A percentile compares a stretch with the other conserved stretches of the same genome.
Conservation (phyloP, 352 stramenopile species). For the Globisporangium emineosum region DNA sequence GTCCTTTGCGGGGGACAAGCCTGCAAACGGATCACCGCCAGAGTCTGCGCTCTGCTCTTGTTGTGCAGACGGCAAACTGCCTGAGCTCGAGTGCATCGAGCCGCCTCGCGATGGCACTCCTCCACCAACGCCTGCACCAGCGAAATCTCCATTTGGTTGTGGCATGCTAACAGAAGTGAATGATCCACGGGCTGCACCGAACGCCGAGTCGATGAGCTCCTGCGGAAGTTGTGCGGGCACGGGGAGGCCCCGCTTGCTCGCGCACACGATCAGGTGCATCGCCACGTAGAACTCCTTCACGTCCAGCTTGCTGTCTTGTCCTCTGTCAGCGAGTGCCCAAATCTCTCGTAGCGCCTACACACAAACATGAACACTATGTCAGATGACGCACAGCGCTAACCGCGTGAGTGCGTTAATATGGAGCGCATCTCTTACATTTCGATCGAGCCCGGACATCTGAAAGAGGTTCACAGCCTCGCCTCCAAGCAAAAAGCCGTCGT, state of each 20-base stretch:
- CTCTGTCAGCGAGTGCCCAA: constrained; percentile 90
- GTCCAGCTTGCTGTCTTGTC: constrained; percentile 91
- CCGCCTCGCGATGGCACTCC: constrained; percentile 21
- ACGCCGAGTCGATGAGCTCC: constrained; percentile 65
- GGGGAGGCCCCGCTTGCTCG: constrained; percentile 86
- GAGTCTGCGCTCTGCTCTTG: constrained; percentile 30
- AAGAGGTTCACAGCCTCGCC: constrained; percentile 90
- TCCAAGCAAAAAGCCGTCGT: constrained; percentile 90
- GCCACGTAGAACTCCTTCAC: constrained; percentile 93
- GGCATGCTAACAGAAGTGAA: constrained; percentile 7
- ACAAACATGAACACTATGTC: not conserved
- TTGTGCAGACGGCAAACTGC: not conserved
- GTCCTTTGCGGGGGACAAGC: constrained; percentile 34
- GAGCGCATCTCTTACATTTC: constrained; percentile 43
- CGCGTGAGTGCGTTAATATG: not conserved
- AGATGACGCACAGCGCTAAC: constrained; percentile 1
- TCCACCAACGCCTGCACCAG: not conserved
- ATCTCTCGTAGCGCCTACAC: constrained; percentile 81
- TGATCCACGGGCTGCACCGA: constrained; percentile 25
- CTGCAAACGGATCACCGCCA: constrained; percentile 65
- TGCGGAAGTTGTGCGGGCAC: constrained; percentile 67
- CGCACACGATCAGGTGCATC: constrained; percentile 96
- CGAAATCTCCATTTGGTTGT: not conserved
- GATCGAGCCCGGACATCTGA: constrained; percentile 90
- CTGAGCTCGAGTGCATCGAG: constrained; percentile 7